Base-by-base conservation (phyloP, 2,329 filamentous ascomycete genomes). In the Fusarium sp. region DNA sequence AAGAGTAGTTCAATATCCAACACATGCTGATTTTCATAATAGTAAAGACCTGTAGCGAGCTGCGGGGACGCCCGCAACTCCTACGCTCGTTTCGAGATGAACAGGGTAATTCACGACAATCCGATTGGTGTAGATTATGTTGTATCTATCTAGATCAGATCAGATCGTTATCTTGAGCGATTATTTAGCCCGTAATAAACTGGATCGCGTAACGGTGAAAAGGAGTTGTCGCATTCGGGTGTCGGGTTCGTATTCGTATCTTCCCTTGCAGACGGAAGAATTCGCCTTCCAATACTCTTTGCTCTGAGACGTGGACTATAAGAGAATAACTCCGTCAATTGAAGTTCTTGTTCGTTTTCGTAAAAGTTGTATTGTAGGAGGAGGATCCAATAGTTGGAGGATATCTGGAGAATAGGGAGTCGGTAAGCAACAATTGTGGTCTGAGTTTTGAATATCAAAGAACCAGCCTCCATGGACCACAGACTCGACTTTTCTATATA, bases 291-390 rank as follows among this genome's bases (percentile, higher is more conserved):
- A n/a, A 35, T 35, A 35, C 15, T 7, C 15, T 6, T 7, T 41
- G 13, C 18, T 21, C 45, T 4, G 36, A 9, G n/a, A 18, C 5
- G 1, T n/a, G 14, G 6, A 23, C 11, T 18, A 11, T 21, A 13
- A 7, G n/a, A n/a, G 3, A 14, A 21, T 13, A 35, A 31, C 11
- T 40, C 29, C 21, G 11, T 17, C 17, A 15, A 29, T 10, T 29
- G 17, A 15, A 39, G 20, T 20, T 64, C 63, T 67, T 67, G 47
- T 66, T 68, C 66, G 66, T 69, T 69, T 69, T 69, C 66, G 61
- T 15, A 49, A 66, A 62, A 1, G 4, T 5, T 65, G 6, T 37
- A 62, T 50, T 18, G 18, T n/a, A 18, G 18, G 4, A 25, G 17
- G 17, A 61, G n/a, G 11, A 20, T 21, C 25, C 8, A 36, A 53